Base-by-base conservation (phyloP, 176 grass and related monocot genomes). In the Bromus sterilis region DNA sequence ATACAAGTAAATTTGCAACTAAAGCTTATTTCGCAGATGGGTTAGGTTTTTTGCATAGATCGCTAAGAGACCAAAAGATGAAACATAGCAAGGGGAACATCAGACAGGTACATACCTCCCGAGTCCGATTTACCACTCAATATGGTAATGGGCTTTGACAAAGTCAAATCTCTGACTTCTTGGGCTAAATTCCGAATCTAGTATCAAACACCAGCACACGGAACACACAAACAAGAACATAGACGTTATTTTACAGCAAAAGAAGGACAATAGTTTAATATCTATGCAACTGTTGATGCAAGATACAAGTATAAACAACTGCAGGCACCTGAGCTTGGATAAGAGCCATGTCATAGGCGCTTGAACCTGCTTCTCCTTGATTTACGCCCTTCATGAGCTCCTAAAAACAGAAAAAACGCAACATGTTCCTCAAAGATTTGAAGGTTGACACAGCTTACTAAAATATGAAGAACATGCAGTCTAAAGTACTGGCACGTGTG, bases 111-210 rank as follows among this genome's bases (percentile, higher is more conserved):
- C 57, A 71, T 86, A 94, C 95, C 79, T 70, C 78, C 89, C n/a
- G 92, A 87, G 84, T 83, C 83, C 5, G 94, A 93, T 34, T 82
- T 89, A 34, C 90, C 84, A 69, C 85, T 91, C 58, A 98, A 79
- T 79, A 98, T 94, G 59, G 95, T 93, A 69, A 98, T 89, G 16
- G 95, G 95, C 75, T 71, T 88, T 82, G 88, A 89, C 78, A 94
- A 39, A 44, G 84, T 88, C 56, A 98, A 83, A 65, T 98, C 90
- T 85, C 88, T 91, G 74, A 98, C 92, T 85, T 98, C 95, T 89
- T 98, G 88, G 24, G 90, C 92, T 80, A 98, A 90, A 82, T 93
- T 87, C 66, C 86, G 89, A 87, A 98, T 87, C 95, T 98, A 82
- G 53, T 83, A 66, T 74, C 30, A 83, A 87, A 32, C 57, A 64